Evolutionary conservation across 805 yeast species (phyloP).

Genomic region (Nakazawaea wyomingensis): DNA sequence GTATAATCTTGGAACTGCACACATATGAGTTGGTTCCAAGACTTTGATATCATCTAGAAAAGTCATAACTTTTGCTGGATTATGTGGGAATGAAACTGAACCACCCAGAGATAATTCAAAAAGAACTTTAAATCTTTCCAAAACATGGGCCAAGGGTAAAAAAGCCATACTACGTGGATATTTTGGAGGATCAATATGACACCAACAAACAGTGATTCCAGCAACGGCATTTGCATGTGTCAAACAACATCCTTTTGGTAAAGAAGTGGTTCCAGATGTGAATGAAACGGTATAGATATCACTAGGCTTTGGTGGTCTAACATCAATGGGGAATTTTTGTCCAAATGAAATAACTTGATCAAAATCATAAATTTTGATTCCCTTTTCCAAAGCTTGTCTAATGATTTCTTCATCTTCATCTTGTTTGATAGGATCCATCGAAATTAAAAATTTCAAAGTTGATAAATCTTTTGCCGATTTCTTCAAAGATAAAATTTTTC

Average conservation of each 20-base stretch:
- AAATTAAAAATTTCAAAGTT: conserved; percentile 45
- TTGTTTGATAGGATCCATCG: conserved; percentile 43
- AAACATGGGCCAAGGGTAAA: conserved; percentile 57
- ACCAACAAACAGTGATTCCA: conserved; percentile 30
- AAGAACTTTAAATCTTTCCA: conserved; percentile 35
- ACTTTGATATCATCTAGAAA: conserved; percentile 54
- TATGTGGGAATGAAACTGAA: conserved; percentile 49
- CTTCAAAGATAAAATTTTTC: conserved; percentile 39
- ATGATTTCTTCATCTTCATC: not conserved
- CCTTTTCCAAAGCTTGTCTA: not conserved
- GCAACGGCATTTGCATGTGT: conserved; percentile 49
- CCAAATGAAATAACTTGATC: conserved; percentile 28
- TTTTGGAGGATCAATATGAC: conserved; percentile 27
- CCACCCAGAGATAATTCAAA: conserved; percentile 6
- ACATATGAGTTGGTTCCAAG: conserved; percentile 47
- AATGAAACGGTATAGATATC: conserved; percentile 58
- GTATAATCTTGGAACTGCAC: conserved; percentile 63
- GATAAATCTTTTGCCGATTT: conserved; percentile 13
- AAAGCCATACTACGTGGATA: conserved; percentile 33
- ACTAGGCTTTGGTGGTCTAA: conserved; percentile 45
- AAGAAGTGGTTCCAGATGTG: conserved; percentile 76
- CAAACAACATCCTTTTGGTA: conserved; percentile 64
- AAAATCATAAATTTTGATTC: conserved; percentile 22
- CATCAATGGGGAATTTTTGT: conserved; percentile 23
- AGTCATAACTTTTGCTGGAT: conserved; percentile 29